phyloP scores from a whole-genome alignment of 208 protist species.

The Crithidia brevicula region DNA sequence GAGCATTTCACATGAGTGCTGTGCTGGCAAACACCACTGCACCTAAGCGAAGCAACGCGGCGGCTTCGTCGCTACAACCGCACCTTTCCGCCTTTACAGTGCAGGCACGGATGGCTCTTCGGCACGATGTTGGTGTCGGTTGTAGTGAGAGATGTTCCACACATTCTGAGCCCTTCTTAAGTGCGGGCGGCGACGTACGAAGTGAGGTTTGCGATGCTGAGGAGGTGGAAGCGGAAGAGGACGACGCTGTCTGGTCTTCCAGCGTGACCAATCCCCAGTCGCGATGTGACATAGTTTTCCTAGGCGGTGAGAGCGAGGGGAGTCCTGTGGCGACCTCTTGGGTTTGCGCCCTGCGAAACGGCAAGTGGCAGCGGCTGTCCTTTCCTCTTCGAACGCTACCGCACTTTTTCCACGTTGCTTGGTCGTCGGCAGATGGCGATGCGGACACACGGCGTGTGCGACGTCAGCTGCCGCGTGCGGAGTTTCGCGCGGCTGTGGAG shows the following conservation, averaged over 20 bases:
- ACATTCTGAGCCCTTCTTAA: too few relatives aligned
- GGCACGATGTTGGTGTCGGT: not conserved
- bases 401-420: constrained; percentile 22
- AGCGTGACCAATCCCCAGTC: constrained; percentile 18
- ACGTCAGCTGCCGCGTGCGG: constrained; percentile 14
- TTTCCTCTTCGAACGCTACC: constrained; percentile 50
- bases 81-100: not conserved
- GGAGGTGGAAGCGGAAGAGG: constrained; percentile 3
- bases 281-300: constrained; percentile 38
- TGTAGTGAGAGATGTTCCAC: not conserved
- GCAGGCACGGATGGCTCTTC: constrained; percentile 1
- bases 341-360: constrained; percentile 42
- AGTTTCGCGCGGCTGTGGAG: constrained; percentile 26
- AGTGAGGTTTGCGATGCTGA: not conserved
- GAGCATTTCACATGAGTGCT: constrained; percentile 59
- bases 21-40: constrained; percentile 16
- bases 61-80: not conserved
- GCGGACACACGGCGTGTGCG: not conserved
- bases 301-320: constrained; percentile 65
- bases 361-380: constrained; percentile 41
- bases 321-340: constrained; percentile 52
- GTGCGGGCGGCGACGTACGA: not conserved
- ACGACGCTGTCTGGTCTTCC: constrained; percentile 17
- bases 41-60: not conserved
- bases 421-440: not conserved